Conservation (phyloP, 2,329 filamentous ascomycete genomes). For the Coniochaeta sp. region DNA sequence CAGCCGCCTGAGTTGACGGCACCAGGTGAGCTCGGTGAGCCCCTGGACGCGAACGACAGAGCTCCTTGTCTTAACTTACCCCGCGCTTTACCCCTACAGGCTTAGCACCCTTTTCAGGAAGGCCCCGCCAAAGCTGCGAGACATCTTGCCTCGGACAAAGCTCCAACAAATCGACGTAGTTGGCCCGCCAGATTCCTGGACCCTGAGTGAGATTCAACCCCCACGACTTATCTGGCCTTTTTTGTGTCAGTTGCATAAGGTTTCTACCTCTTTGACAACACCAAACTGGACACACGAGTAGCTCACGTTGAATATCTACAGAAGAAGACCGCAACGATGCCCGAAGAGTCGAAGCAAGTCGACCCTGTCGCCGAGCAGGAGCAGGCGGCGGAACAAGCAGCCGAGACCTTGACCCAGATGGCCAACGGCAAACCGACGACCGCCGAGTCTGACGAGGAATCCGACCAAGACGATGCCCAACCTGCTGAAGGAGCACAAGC, state of each 20-base stretch:
- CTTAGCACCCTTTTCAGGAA: background rate
- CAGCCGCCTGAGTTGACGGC: background rate
- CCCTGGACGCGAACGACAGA: too few relatives aligned
- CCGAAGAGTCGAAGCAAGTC: slow-evolving; percentile 57
- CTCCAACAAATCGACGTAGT: background rate
- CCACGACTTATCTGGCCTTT: background rate
- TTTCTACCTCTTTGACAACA: too few relatives aligned
- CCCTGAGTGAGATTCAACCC: too few relatives aligned
- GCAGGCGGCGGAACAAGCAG: slow-evolving; percentile 34
- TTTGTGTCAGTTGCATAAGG: background rate
- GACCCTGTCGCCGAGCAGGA: too few relatives aligned
- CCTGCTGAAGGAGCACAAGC: slow-evolving; percentile 27
- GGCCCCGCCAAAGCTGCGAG: background rate
- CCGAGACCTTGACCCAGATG: slow-evolving; percentile 23
- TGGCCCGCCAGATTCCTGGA: background rate
- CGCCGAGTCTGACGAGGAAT: slow-evolving; percentile 40
- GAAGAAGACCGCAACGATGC: slow-evolving; percentile 24
- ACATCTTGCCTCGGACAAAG: background rate
- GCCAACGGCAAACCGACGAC: slow-evolving; percentile 38
- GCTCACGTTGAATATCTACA: background rate
- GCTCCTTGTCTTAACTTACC: too few relatives aligned
- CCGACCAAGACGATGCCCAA: slow-evolving; percentile 31
- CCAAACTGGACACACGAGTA: background rate
- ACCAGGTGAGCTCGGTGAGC: slow-evolving; percentile 6
- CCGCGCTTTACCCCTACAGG: background rate